Percentiles rank a stretch among this genome's conserved stretches.
These are phyloP conservation scores for Flaveria linearis DNA, from an alignment of 129 eudicot species.

Conservation along the genomic window DNA sequence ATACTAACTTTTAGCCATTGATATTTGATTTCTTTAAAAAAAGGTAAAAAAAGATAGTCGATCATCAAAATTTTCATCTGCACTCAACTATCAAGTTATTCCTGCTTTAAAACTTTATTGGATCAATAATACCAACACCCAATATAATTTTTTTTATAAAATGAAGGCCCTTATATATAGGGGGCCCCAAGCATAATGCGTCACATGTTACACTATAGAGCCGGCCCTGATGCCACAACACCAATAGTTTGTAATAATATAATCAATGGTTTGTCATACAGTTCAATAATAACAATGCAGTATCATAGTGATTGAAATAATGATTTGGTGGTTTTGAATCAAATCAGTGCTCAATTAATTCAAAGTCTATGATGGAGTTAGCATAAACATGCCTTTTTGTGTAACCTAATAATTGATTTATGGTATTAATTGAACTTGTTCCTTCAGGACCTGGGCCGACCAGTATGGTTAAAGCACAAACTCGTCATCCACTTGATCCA, in stretches of 20 bases:
- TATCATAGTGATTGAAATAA: neutral
- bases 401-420: neutral
- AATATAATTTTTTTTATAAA: too few relatives aligned
- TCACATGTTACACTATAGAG: too few relatives aligned
- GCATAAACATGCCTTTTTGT: neutral
- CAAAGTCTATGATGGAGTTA: neutral
- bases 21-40: too few relatives aligned
- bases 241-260: neutral
- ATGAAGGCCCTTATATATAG: too few relatives aligned
- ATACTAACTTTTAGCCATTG: too few relatives aligned
- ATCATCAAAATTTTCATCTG: too few relatives aligned
- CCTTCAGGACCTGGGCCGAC: slow-evolving; percentile 45
- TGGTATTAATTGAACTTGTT: slow-evolving; percentile 24
- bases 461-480: slow-evolving; percentile 55
- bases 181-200: too few relatives aligned
- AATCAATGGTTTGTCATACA: slow-evolving; percentile 11
- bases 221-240: slow-evolving; percentile 11
- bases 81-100: too few relatives aligned
- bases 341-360: neutral
- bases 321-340: slow-evolving; percentile 5
- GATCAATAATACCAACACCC: too few relatives aligned
- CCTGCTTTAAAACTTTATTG: too few relatives aligned
- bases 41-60: too few relatives aligned
- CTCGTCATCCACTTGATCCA: slow-evolving; percentile 65
- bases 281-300: slow-evolving; percentile 1